A percentile compares a stretch with the other conserved stretches of the same genome.
These are phyloP conservation scores for Paramyrothecium roridum DNA, from an alignment of 2,329 filamentous ascomycete species.

Conservation along the genomic window DNA sequence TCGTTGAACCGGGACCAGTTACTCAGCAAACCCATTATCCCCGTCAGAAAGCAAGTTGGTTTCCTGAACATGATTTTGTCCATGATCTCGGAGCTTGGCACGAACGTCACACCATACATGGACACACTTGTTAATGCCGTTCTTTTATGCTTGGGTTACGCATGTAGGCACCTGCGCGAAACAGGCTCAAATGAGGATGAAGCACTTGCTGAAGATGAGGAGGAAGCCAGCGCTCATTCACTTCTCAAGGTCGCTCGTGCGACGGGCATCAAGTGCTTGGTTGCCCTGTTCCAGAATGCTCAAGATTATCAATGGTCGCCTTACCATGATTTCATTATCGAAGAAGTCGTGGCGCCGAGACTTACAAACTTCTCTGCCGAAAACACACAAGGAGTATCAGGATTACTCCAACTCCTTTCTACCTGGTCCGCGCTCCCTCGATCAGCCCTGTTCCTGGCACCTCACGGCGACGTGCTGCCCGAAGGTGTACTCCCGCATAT, in stretches of 20 bases:
- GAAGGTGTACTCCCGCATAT: conserved; percentile 66
- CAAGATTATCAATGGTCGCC: conserved; percentile 67
- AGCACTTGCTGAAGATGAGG: conserved; percentile 37
- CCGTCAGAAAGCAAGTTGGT: conserved; percentile 79
- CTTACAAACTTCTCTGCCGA: conserved; percentile 77
- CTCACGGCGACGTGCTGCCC: conserved; percentile 38
- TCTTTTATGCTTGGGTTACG: conserved; percentile 74
- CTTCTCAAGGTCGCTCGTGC: conserved; percentile 65
- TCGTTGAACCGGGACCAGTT: conserved; percentile 43
- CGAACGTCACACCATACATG: conserved; percentile 66
- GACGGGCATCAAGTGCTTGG: conserved; percentile 78
- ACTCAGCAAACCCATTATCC: conserved; percentile 58
- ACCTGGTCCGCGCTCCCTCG: conserved; percentile 72
- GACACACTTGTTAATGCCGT: conserved; percentile 70
- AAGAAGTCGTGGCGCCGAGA: conserved; percentile 73
- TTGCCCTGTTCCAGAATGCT: conserved; percentile 72
- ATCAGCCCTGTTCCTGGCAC: conserved; percentile 64
- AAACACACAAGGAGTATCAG: conserved; percentile 86
- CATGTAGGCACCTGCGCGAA: conserved; percentile 58
- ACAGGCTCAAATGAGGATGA: conserved; percentile 26
- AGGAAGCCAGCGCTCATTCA: conserved; percentile 46
- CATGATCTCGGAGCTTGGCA: conserved; percentile 80
- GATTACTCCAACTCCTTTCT: conserved; percentile 73
- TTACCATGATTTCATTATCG: conserved; percentile 69
- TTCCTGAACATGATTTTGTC: conserved; percentile 88